phyloP scores from a whole-genome alignment of 768 basidiomycete species.

The Suillus tomentosus region DNA sequence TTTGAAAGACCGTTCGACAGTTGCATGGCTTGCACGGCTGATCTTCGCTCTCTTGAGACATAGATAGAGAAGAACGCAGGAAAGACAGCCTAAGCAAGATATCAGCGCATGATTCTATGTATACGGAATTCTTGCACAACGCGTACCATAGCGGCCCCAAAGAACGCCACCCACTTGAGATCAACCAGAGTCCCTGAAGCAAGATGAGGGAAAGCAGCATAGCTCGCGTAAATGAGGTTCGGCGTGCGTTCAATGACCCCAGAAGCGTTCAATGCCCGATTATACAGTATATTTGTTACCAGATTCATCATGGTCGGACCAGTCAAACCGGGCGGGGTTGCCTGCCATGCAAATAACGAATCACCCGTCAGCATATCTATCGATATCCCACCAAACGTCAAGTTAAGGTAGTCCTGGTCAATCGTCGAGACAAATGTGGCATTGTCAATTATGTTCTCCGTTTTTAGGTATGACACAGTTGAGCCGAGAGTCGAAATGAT shows the following conservation, averaged over 20 bases:
- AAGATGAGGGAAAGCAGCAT: conserved; percentile 58
- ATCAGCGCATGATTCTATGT: not conserved
- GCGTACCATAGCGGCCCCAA: conserved; percentile 68
- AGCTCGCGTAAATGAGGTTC: conserved; percentile 59
- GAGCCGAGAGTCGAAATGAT: conserved; percentile 49
- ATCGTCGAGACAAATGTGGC: conserved; percentile 59
- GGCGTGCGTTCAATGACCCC: conserved; percentile 40
- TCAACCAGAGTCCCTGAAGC: conserved; percentile 57
- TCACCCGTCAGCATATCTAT: conserved; percentile 50
- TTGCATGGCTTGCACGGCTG: conserved; percentile 79
- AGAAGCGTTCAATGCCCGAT: conserved; percentile 57
- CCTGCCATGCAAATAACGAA: conserved; percentile 73
- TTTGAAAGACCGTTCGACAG: conserved; percentile 73
- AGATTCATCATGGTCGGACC: conserved; percentile 69
- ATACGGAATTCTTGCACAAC: not conserved
- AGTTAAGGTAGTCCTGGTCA: conserved; percentile 49
- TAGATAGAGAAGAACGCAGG: conserved; percentile 85
- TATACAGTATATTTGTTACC: conserved; percentile 66
- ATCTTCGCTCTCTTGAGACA: conserved; percentile 69
- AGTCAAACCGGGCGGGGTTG: conserved; percentile 54
- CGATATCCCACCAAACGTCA: conserved; percentile 71
- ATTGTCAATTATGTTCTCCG: conserved; percentile 53
- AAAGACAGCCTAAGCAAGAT: conserved; percentile 55
- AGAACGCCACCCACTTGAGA: conserved; percentile 77
- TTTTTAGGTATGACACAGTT: conserved; percentile 36